phyloP scores from a whole-genome alignment of 345 rosid genomes.

The Brassica nigra region DNA sequence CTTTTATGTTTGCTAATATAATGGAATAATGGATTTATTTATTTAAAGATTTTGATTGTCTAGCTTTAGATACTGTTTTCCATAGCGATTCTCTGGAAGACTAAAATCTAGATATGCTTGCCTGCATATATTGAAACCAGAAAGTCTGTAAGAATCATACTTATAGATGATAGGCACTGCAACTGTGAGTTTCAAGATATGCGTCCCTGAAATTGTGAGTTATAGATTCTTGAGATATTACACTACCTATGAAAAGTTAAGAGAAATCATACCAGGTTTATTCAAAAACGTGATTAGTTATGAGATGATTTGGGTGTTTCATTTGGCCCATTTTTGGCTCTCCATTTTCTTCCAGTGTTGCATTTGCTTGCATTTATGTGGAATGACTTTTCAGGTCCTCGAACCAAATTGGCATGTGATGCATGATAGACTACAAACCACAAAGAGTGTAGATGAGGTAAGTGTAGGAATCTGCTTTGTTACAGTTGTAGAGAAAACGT shows the following conservation, averaged over 20 bases:
- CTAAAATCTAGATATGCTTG: conserved; percentile 4
- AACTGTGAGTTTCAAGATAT: background rate
- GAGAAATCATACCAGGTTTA: conserved; percentile 12
- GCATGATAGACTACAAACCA: conserved; percentile 71
- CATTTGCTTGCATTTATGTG: conserved; percentile 14
- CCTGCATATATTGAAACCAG: background rate
- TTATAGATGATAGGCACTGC: conserved; percentile 4
- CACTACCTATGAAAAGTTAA: background rate
- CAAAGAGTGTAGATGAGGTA: conserved; percentile 93
- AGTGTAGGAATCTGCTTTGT: conserved; percentile 11
- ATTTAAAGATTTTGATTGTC: background rate
- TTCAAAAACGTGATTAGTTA: background rate
- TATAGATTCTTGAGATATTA: background rate
- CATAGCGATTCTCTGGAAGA: background rate
- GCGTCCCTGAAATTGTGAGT: background rate
- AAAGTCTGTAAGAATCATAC: background rate
- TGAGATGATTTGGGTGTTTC: conserved; percentile 21
- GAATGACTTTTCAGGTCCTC: conserved; percentile 63
- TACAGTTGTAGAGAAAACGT: background rate
- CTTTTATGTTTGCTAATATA: background rate
- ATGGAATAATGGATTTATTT: background rate
- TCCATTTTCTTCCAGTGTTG: conserved; percentile 2
- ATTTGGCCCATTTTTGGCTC: conserved; percentile 5
- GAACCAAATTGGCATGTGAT: conserved; percentile 98
- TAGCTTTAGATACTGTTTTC: background rate